These are phyloP conservation scores for Erodium texanum DNA, from an alignment of 441 rosid genomes.

Conservation along the genomic window DNA sequence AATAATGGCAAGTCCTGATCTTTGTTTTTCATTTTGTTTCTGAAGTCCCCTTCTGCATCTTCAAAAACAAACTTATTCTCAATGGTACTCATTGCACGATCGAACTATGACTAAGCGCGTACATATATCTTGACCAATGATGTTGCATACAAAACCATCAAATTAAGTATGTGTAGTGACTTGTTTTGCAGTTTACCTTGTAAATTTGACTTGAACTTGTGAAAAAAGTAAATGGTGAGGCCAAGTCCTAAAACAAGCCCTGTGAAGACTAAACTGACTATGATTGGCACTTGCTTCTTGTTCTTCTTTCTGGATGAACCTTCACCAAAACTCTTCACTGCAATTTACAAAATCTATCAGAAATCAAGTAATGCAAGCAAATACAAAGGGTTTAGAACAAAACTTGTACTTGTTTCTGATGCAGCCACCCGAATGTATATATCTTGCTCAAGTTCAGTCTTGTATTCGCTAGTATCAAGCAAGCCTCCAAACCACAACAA, in stretches of 20 bases:
- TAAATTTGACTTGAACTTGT: background rate
- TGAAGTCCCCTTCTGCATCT: too few species aligned
- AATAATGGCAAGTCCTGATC: slow-evolving; percentile 19
- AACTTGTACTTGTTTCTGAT: slow-evolving; percentile 37
- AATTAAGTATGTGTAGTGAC: too few species aligned
- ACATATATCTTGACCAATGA: too few species aligned
- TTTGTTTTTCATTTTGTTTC: slow-evolving; percentile 2
- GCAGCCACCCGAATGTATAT: slow-evolving; percentile 46
- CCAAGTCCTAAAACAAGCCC: background rate
- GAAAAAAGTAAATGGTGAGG: background rate
- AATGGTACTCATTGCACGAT: too few species aligned
- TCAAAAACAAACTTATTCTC: too few species aligned
- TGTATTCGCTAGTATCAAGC: slow-evolving; percentile 42
- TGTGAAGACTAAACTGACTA: background rate
- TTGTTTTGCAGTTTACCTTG: background rate
- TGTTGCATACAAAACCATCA: too few species aligned
- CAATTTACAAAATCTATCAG: background rate
- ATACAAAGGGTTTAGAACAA: background rate
- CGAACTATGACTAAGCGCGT: too few species aligned
- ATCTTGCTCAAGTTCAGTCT: slow-evolving; percentile 38
- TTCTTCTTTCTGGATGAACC: background rate
- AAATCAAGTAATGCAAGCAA: background rate
- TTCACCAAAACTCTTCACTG: background rate
- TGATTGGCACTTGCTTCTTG: background rate
- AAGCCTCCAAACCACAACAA: slow-evolving; percentile 56